Conservation (phyloP, 345 rosid species). For the Rhizophora mangle region DNA sequence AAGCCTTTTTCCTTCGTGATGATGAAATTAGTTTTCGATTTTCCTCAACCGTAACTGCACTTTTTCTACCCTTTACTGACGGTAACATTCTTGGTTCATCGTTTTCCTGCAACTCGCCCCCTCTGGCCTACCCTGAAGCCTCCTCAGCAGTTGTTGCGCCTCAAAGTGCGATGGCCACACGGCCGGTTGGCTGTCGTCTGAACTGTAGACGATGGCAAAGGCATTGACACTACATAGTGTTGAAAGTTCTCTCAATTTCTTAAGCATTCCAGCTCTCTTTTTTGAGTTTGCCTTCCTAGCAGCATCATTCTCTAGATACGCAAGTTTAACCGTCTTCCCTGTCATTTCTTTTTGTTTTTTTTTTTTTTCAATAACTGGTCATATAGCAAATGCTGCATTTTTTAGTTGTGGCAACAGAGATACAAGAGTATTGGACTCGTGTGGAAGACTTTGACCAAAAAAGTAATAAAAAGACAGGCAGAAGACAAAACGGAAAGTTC, state of each 20-base stretch:
- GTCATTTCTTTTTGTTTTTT: constrained; percentile 30
- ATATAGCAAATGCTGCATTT: not conserved
- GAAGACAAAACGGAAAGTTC: too few species aligned
- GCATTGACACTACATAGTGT: constrained; percentile 39
- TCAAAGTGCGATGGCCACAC: constrained; percentile 32
- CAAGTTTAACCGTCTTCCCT: constrained; percentile 46
- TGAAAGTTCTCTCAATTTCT: constrained; percentile 45
- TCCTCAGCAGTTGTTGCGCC: constrained; percentile 14
- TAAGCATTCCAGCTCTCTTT: constrained; percentile 38
- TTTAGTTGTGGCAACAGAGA: not conserved
- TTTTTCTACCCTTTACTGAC: constrained; percentile 25
- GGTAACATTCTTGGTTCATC: constrained; percentile 34
- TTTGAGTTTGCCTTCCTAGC: constrained; percentile 46
- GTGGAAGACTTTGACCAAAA: too few species aligned
- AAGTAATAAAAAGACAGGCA: too few species aligned
- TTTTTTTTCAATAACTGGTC: not conserved
- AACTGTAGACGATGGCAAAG: constrained; percentile 35
- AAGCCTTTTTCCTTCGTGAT: not conserved
- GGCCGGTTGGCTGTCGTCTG: constrained; percentile 34
- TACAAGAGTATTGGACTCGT: too few species aligned
- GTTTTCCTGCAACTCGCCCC: constrained; percentile 28
- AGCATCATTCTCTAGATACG: constrained; percentile 33
- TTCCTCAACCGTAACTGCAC: constrained; percentile 20
- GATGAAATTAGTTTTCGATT: constrained; percentile 4
- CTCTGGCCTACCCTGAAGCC: constrained; percentile 26